Percentiles rank a stretch among this genome's conserved stretches.
Evolutionary conservation across 164 flowering plant genomes (phyloP).

Genomic region (Euptelea pleiosperma): DNA sequence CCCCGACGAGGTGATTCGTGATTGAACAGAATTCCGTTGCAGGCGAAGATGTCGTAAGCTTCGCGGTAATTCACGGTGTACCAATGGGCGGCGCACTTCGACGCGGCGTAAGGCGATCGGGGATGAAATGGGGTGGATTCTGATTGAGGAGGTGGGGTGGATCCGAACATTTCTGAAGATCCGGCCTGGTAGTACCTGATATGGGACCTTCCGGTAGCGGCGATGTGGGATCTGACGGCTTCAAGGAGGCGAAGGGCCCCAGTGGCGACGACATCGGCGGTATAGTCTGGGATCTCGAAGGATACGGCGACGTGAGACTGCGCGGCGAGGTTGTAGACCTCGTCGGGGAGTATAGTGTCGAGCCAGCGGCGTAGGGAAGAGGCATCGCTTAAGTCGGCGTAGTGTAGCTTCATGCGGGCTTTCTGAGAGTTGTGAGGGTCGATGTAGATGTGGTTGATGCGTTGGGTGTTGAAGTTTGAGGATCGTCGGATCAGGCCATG

Average conservation of each 20-base stretch:
- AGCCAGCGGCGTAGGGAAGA: conserved; percentile 93
- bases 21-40: conserved; percentile 88
- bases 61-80: conserved; percentile 93
- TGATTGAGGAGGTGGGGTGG: conserved; percentile 87
- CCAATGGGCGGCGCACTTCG: conserved; percentile 97
- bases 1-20: conserved; percentile 89
- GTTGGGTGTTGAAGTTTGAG: conserved; percentile 89
- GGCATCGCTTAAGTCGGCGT: conserved; percentile 88
- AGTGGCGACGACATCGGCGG: conserved; percentile 97
- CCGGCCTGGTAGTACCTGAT: conserved; percentile 89
- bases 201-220: conserved; percentile 60
- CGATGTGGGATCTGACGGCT: conserved; percentile 78
- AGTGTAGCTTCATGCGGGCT: conserved; percentile 86
- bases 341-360: conserved; percentile 74
- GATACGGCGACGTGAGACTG: conserved; percentile 98
- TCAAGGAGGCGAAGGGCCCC: conserved; percentile 91
- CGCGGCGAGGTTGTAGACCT: conserved; percentile 94
- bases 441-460: conserved; percentile 85
- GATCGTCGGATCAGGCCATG: conserved; percentile 94
- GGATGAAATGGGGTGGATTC: conserved; percentile 89
- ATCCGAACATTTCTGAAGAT: conserved; percentile 91
- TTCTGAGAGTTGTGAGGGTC: conserved; percentile 82
- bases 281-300: conserved; percentile 95
- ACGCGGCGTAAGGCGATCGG: conserved; percentile 87
- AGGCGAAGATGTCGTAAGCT: conserved; percentile 83